phyloP scores from a whole-genome alignment of 2,329 filamentous ascomycete genomes.

The Tolypocladium pustulatum region DNA sequence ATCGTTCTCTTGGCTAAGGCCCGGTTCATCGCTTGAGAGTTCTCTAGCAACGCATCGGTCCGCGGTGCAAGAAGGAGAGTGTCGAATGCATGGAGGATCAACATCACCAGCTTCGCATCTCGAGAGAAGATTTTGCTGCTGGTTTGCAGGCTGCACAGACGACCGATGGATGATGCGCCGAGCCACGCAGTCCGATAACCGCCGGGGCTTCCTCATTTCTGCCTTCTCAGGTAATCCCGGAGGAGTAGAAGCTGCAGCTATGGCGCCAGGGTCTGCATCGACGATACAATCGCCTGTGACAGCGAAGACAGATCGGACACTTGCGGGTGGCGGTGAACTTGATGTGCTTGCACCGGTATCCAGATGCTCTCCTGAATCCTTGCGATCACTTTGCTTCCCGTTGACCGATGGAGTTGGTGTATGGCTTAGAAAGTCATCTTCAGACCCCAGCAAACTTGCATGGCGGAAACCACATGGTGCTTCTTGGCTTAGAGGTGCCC shows the following conservation, averaged over 20 bases:
- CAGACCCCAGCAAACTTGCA: background rate
- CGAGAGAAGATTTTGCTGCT: conserved; percentile 16
- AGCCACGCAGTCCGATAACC: conserved; percentile 20
- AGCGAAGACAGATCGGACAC: conserved; percentile 1
- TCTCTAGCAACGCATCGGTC: conserved; percentile 4
- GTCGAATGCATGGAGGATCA: conserved; percentile 13
- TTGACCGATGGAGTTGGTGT: background rate
- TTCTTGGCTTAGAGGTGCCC: background rate
- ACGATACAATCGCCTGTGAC: conserved; percentile 22
- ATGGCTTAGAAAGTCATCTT: background rate
- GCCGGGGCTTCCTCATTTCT: conserved; percentile 8
- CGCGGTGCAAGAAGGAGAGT: conserved; percentile 20
- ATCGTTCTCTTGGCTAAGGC: background rate
- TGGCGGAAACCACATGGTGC: background rate
- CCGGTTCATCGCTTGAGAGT: background rate
- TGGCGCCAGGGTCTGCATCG: conserved; percentile 16
- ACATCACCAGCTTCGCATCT: conserved; percentile 16
- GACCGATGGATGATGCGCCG: conserved; percentile 7
- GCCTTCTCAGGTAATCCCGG: conserved; percentile 9
- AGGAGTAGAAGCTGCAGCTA: conserved; percentile 10
- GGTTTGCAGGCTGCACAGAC: conserved; percentile 3
- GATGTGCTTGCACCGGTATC: background rate
- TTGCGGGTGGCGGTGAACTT: background rate
- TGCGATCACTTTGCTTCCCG: background rate
- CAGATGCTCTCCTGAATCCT: background rate